Percentiles rank a stretch among this genome's conserved stretches.
phyloP scores from a whole-genome alignment of 352 stramenopile species.

The Pythium sp. region DNA sequence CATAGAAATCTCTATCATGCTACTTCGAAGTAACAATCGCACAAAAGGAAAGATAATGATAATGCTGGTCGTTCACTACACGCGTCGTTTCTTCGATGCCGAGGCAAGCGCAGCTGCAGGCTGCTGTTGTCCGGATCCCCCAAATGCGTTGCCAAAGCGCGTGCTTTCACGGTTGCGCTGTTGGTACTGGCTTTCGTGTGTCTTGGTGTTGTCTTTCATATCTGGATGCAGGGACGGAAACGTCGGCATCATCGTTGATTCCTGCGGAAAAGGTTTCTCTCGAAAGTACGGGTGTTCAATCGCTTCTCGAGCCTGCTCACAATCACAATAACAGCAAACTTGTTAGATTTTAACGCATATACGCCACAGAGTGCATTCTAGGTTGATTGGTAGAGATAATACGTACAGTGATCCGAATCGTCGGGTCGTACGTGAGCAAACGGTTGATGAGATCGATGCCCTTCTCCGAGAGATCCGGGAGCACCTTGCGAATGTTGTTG shows the following conservation, averaged over 20 bases:
- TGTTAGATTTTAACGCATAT: too few relatives aligned
- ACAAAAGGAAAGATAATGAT: not conserved
- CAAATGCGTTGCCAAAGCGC: slow-evolving; percentile 17
- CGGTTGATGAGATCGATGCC: slow-evolving; percentile 47
- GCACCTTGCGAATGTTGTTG: slow-evolving; percentile 35
- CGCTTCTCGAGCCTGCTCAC: slow-evolving; percentile 38
- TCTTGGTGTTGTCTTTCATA: slow-evolving; percentile 22
- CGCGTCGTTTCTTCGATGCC: slow-evolving; percentile 15
- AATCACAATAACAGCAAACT: not conserved
- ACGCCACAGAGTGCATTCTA: not conserved
- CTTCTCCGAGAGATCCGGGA: slow-evolving; percentile 39
- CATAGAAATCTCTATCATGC: not conserved
- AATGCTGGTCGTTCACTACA: slow-evolving; percentile 2
- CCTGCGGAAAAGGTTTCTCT: slow-evolving; percentile 60
- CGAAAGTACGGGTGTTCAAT: slow-evolving; percentile 61
- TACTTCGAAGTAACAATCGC: too few relatives aligned
- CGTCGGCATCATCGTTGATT: slow-evolving; percentile 58
- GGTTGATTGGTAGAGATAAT: not conserved
- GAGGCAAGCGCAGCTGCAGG: not conserved
- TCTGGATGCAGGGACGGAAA: slow-evolving; percentile 55
- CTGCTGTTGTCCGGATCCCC: not conserved
- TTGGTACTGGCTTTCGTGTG: not conserved
- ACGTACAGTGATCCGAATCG: slow-evolving; percentile 44
- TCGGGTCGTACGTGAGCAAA: slow-evolving; percentile 54
- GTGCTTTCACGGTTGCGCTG: slow-evolving; percentile 10